Conservation (phyloP, 768 basidiomycete genomes). For the Lactarius evosmus region DNA sequence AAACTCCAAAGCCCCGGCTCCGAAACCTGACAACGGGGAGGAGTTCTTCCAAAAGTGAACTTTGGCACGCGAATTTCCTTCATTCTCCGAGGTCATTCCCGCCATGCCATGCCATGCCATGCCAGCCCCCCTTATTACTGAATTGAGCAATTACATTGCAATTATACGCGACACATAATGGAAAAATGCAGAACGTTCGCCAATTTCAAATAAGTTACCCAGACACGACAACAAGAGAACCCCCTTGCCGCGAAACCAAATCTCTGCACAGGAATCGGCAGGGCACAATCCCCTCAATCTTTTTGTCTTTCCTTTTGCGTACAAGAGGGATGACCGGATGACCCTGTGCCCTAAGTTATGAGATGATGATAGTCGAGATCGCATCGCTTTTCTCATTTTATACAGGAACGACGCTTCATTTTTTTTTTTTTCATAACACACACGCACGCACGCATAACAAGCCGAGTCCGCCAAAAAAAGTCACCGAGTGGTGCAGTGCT, state of each 20-base stretch:
- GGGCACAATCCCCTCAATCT: background rate
- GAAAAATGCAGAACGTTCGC: background rate
- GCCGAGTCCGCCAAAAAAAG: slow-evolving; percentile 1
- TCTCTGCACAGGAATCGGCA: background rate
- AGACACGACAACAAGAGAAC: background rate
- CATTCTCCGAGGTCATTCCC: background rate
- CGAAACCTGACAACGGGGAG: slow-evolving; percentile 15
- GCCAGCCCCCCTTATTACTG: too few relatives aligned
- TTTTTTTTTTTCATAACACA: background rate
- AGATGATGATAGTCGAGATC: background rate
- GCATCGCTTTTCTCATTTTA: background rate
- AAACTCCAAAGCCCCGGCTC: slow-evolving; percentile 1
- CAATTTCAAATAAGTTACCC: background rate
- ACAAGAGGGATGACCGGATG: background rate
- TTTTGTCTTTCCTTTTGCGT: background rate
- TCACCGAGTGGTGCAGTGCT: background rate
- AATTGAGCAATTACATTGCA: background rate
- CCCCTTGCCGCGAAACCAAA: background rate
- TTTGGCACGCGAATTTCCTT: background rate
- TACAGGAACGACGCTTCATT: background rate
- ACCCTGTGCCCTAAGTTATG: background rate
- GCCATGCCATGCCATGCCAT: too few relatives aligned
- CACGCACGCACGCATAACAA: too few relatives aligned
- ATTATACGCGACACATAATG: slow-evolving; percentile 1
- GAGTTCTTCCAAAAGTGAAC: background rate